Evolutionary conservation across 2,329 filamentous ascomycete genomes (phyloP).

Genomic region (Fusarium subtropicale): DNA sequence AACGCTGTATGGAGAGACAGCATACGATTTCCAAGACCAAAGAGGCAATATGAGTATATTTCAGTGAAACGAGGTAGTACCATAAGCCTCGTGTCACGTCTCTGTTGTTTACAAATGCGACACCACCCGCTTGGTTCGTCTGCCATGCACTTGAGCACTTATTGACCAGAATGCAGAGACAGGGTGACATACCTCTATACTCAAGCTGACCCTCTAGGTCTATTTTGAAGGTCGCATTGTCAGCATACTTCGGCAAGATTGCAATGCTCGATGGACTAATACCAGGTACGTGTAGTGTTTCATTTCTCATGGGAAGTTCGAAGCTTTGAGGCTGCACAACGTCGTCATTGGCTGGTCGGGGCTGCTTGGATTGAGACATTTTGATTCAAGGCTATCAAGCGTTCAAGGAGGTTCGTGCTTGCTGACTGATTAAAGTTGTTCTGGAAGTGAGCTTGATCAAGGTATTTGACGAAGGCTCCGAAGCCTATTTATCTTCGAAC

Average conservation of each 20-base stretch:
- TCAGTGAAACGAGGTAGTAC: constrained; percentile 3
- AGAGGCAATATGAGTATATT: neutral
- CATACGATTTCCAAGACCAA: neutral
- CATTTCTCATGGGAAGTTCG: neutral
- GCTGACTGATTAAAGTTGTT: neutral
- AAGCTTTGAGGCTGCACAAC: neutral
- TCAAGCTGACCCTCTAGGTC: constrained; percentile 2
- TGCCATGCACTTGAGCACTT: neutral
- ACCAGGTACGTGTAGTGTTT: neutral
- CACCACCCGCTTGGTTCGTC: neutral
- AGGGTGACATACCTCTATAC: neutral
- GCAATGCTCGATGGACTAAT: neutral
- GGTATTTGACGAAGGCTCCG: neutral
- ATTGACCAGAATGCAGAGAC: neutral
- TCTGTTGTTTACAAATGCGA: neutral
- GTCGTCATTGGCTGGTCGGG: neutral
- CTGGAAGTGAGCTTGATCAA: neutral
- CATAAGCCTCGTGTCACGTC: constrained; percentile 8
- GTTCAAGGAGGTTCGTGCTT: neutral
- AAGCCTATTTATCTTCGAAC: constrained; percentile 25
- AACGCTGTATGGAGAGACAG: neutral
- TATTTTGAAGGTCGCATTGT: neutral
- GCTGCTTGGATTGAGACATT: constrained; percentile 6
- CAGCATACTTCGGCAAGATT: neutral
- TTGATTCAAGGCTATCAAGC: neutral